Percentiles rank a stretch among this genome's conserved stretches.
Evolutionary conservation across 176 grass and related monocot genomes (phyloP).

Genomic region (Rhynchospora breviuscula): DNA sequence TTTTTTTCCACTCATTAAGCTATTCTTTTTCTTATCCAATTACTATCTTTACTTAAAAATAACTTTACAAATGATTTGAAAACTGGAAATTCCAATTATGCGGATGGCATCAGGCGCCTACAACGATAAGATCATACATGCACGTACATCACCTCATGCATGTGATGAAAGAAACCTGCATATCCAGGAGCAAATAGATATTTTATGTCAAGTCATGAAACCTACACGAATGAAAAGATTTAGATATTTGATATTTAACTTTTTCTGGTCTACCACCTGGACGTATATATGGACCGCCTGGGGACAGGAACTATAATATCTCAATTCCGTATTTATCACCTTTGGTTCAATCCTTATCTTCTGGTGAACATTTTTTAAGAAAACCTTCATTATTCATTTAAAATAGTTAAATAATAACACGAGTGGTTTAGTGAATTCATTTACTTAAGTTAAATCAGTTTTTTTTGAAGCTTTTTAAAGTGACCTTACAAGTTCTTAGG

Average conservation of each 20-base stretch:
- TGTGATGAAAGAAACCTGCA: neutral
- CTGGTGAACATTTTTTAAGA: neutral
- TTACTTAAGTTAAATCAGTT: neutral
- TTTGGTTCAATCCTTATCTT: neutral
- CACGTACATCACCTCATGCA: neutral
- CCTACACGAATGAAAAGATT: neutral
- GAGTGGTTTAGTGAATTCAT: neutral
- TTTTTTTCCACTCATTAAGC: too few relatives aligned
- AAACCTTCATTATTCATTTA: neutral
- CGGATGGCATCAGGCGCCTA: neutral
- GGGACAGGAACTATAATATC: too few relatives aligned
- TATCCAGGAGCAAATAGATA: neutral
- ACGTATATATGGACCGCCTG: neutral
- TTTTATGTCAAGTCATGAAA: neutral
- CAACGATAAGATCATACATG: neutral
- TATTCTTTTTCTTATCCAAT: too few relatives aligned
- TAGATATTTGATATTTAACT: neutral
- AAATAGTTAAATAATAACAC: neutral
- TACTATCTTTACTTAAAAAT: too few relatives aligned
- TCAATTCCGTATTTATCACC: neutral
- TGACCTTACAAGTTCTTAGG: neutral
- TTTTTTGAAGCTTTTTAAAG: neutral
- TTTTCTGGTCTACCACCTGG: neutral
- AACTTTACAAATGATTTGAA: too few relatives aligned
- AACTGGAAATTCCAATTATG: too few relatives aligned